Percentiles rank a stretch among this genome's conserved stretches.
phyloP scores from a whole-genome alignment of 345 rosid genomes.

The Brassica incana region DNA sequence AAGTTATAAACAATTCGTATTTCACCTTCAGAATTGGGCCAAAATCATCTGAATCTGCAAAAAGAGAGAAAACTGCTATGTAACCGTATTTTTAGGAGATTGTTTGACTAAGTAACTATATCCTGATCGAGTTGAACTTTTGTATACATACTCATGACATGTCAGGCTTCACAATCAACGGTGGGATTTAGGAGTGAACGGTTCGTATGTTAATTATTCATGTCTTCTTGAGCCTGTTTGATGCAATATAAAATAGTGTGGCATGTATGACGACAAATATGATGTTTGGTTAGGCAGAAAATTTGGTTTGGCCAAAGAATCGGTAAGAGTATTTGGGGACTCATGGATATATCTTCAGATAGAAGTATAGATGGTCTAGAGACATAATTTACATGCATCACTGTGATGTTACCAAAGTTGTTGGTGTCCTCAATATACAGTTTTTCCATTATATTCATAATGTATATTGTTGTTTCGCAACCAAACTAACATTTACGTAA shows the following conservation, averaged over 20 bases:
- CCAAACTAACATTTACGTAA: neutral
- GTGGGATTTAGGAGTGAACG: constrained; percentile 1
- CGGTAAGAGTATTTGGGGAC: neutral
- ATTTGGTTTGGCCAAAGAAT: too few relatives aligned
- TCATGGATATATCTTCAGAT: neutral
- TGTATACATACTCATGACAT: too few relatives aligned
- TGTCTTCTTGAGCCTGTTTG: neutral
- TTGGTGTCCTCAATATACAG: neutral
- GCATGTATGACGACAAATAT: neutral
- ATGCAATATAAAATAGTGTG: neutral
- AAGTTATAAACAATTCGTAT: neutral
- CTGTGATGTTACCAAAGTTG: neutral
- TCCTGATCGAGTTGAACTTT: too few relatives aligned
- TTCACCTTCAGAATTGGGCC: neutral
- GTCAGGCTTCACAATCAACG: neutral
- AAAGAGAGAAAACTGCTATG: neutral
- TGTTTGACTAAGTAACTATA: too few relatives aligned
- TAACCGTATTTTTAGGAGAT: neutral
- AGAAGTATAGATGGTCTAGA: neutral
- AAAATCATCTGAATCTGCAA: neutral
- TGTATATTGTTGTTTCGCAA: neutral
- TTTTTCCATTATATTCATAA: neutral
- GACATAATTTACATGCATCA: neutral
- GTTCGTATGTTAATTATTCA: neutral
- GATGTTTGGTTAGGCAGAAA: too few relatives aligned